Conservation (phyloP, 495 filamentous ascomycete genomes). For the Penicillium lagena region DNA sequence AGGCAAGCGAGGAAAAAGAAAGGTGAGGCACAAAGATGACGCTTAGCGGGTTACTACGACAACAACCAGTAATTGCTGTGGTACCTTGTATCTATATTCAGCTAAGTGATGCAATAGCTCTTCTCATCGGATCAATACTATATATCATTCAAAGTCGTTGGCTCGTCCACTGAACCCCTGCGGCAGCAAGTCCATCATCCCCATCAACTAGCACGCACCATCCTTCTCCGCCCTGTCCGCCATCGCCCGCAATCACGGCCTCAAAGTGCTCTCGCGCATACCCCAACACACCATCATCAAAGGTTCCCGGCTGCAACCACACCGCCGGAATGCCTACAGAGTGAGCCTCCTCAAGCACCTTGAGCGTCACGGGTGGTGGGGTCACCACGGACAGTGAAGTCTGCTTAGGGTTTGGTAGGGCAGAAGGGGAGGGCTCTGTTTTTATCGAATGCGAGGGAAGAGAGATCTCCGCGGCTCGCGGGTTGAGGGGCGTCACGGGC, state of each 20-base stretch:
- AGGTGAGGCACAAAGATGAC: conserved; percentile 1
- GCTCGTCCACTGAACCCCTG: conserved; percentile 45
- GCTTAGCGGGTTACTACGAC: neutral
- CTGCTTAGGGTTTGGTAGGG: conserved; percentile 56
- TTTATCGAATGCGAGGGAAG: conserved; percentile 48
- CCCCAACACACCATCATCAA: conserved; percentile 62
- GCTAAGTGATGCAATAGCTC: too few species aligned
- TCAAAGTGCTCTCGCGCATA: conserved; percentile 62
- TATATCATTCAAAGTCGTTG: conserved; percentile 27
- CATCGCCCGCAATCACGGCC: conserved; percentile 64
- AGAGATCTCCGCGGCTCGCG: conserved; percentile 53
- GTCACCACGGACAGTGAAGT: conserved; percentile 84
- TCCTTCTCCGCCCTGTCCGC: conserved; percentile 63
- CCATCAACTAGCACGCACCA: conserved; percentile 94
- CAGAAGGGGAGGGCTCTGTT: conserved; percentile 58
- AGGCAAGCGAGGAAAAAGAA: neutral
- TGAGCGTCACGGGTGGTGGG: conserved; percentile 64
- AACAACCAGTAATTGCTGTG: too few species aligned
- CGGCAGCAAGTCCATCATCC: conserved; percentile 58
- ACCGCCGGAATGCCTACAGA: conserved; percentile 71
- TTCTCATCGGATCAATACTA: too few species aligned
- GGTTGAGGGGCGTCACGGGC: conserved; percentile 78
- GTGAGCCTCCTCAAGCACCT: conserved; percentile 70
- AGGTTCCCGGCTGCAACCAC: conserved; percentile 90
- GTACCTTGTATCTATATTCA: too few species aligned